Evolutionary conservation across 495 filamentous ascomycete species (phyloP), one percentile per base, ranked within the genome.

Genomic region (Penicillium verhagenii): DNA sequence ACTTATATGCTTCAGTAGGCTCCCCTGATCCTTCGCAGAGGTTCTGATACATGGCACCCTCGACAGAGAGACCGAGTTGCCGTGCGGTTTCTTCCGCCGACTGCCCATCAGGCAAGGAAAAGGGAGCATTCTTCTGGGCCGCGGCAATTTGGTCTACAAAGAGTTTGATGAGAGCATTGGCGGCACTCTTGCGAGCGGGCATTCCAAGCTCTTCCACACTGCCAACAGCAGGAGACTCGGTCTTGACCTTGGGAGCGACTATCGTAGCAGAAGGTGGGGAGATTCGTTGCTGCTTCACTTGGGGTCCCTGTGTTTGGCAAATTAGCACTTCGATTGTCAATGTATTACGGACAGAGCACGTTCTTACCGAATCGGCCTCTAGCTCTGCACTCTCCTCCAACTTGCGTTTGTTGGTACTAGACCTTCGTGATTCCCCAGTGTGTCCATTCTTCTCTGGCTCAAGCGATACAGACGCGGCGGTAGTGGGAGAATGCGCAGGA

Each of bases 51-150:
- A 86, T 74, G 38, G 84, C 81, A 72, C 85, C 81, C 72, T 97
- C 92, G 51, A 97, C 86, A 50, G 87, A 77, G 14, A 96, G 69
- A 52, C 77, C 85, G 43, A 88, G 72, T 37, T 76, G 76, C 50
- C 74, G 75, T 57, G 76, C 82, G 54, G 85, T 58, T 26, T 78
- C 76, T 33, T 80, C 73, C 19, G 73, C 64, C 11, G 75, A 77
- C 46, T 83, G 77, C 46, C 74, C 81, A 45, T 79, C 68, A 21
- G 79, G 76, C 50, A 87, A 68, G 46, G 69, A 73, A 58, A 80
- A 83, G 33, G 69, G 63, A 26, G 76, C 76, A 35, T 73, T 60
- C 60, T 82, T 79, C 51, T 77, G 69, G 6, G 80, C 74, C 24
- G 72, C 69, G 45, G 78, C 70, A 45, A 83, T 72, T 55, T 79